Conservation (phyloP, 2,329 filamentous ascomycete genomes). For the Grosmannia clavigera region DNA sequence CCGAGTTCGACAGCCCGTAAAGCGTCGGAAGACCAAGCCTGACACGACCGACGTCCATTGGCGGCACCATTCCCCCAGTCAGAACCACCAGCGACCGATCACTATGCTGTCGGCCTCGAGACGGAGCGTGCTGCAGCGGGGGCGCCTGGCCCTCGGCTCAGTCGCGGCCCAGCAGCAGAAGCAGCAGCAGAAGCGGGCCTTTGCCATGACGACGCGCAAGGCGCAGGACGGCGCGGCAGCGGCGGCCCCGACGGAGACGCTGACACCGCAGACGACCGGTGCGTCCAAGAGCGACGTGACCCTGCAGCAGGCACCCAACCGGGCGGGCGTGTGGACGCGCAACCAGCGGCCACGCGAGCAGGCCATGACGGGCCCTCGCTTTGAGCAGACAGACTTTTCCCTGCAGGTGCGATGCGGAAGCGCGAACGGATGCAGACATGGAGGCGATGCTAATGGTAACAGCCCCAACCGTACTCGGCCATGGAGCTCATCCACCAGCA, state of each 20-base stretch:
- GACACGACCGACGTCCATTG: not conserved
- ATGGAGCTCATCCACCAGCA: constrained; percentile 96
- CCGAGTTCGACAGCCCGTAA: not conserved
- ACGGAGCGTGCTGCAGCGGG: constrained; percentile 25
- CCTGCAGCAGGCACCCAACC: constrained; percentile 75
- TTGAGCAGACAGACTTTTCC: constrained; percentile 93
- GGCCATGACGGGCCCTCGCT: constrained; percentile 88
- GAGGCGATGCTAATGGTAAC: constrained; percentile 18
- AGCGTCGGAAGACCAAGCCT: not conserved
- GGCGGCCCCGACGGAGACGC: constrained; percentile 23
- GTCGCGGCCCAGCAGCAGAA: constrained; percentile 18
- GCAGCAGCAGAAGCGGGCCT: constrained; percentile 22
- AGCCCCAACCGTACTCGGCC: constrained; percentile 82
- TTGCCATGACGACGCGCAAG: constrained; percentile 34
- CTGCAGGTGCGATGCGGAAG: constrained; percentile 53
- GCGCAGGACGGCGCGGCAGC: constrained; percentile 29
- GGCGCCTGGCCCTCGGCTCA: constrained; percentile 20
- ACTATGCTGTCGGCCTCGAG: constrained; percentile 35
- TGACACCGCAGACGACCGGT: constrained; percentile 31
- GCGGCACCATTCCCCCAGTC: not conserved
- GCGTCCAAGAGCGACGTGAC: constrained; percentile 27
- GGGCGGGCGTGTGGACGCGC: constrained; percentile 65
- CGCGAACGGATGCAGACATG: not conserved
- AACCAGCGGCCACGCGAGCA: constrained; percentile 70
- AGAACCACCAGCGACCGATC: not conserved